Conservation (phyloP, 208 protist species). For the Trypanosoma scelopori region DNA sequence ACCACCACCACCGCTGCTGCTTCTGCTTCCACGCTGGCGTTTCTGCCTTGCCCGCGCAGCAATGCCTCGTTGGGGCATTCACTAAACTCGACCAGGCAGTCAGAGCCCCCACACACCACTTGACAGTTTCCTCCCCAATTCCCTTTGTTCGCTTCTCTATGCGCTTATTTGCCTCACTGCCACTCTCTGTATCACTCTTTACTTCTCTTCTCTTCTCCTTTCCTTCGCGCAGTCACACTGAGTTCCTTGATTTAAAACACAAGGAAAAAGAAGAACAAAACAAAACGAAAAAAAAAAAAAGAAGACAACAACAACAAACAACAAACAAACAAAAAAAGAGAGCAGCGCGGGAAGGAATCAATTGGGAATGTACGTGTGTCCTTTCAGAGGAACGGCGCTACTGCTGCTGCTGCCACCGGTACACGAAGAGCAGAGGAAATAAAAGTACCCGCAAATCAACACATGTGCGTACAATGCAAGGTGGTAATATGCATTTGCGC, state of each 20-base stretch:
- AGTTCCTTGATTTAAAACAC: too few relatives aligned
- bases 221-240: background rate
- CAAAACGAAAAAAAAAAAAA: constrained; percentile 6
- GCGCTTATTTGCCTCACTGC: background rate
- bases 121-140: background rate
- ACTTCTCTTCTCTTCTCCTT: background rate
- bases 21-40: constrained; percentile 2
- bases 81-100: background rate
- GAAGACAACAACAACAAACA: background rate
- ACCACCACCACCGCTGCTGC: background rate
- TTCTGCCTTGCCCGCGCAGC: constrained; percentile 14
- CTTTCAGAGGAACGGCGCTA: too few relatives aligned
- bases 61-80: constrained; percentile 17
- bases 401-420: too few relatives aligned
- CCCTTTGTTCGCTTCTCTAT: background rate
- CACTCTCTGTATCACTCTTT: background rate
- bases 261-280: background rate
- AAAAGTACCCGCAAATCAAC: background rate
- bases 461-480: too few relatives aligned
- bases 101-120: background rate
- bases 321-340: too few relatives aligned
- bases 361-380: too few relatives aligned
- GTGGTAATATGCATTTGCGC: background rate
- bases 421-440: too few relatives aligned
- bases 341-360: too few relatives aligned